Conservation (phyloP, 176 grass and related monocot genomes). For the Lolium multiflorum region DNA sequence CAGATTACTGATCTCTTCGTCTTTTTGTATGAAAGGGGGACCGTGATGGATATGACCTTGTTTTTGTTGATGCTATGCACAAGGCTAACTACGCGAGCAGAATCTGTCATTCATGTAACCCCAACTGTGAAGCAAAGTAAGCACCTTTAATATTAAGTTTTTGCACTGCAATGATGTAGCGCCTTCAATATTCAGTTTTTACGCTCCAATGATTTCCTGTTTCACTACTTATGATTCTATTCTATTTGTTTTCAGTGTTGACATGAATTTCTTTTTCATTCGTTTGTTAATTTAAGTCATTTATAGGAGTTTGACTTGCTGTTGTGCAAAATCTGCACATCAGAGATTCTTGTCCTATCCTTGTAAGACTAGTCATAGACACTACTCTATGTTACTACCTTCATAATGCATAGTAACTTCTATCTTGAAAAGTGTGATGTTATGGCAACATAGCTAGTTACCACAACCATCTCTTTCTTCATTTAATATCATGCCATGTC, state of each 20-base stretch:
- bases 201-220: constrained; percentile 32
- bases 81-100: constrained; percentile 99
- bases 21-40: constrained; percentile 73
- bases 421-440: too few species aligned
- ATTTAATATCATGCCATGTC: too few species aligned
- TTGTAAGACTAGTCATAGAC: too few species aligned
- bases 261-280: constrained; percentile 36
- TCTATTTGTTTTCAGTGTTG: constrained; percentile 33
- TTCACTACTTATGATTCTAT: constrained; percentile 30
- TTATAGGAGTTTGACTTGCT: background rate
- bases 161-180: constrained; percentile 26
- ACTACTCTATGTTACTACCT: too few species aligned
- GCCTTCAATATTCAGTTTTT: constrained; percentile 34
- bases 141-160: constrained; percentile 39
- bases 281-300: constrained; percentile 30
- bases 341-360: background rate
- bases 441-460: too few species aligned
- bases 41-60: constrained; percentile 94
- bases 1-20: constrained; percentile 50
- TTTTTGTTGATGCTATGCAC: constrained; percentile 99
- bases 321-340: constrained; percentile 17
- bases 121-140: constrained; percentile 99
- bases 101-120: constrained; percentile 96
- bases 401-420: too few species aligned
- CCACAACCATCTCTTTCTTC: too few species aligned